Evolutionary conservation across 2,329 filamentous ascomycete species (phyloP), one percentile per base, ranked within the genome.

Genomic region (Claviceps quebecensis): DNA sequence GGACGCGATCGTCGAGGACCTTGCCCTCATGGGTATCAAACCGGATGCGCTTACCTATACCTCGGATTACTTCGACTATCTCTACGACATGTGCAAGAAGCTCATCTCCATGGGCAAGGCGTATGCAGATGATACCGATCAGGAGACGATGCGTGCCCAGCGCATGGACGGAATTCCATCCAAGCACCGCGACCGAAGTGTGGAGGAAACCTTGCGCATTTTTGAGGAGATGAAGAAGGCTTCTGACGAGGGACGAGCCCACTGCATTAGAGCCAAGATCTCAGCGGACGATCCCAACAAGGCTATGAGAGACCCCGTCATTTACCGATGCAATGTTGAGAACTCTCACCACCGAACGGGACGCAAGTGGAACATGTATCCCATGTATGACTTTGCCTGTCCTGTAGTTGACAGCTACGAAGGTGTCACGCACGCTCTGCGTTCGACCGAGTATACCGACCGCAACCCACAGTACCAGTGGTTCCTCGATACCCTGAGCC

Each of bases 201-300:
- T 87, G 43, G 89, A 95, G 68, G 87, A 96, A 69, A 95, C 83
- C 61, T 70, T 98, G 60, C 80, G 81, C 50, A 86, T 84, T 59
- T 94, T 96, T 58, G 85, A 90, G 62, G 86, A 93, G 74, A 98
- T 98, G 93, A 95, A 90, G 74, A 77, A 78, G 52, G 90, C 85
- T 45, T 84, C 81, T 2, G 78, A 84, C 47, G 83, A 90, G 66
- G 93, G 93, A 53, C 70, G 81, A 47, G 81, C 77, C 63, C 90
- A 91, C 81, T 96, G 88, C 70, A 94, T 98, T 58, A 86, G 93
- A 54, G 93, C 93, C 53, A 96, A 94, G 75, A 87, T 97, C 60
- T 91, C 87, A 1, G 80, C 86, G 59, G 87, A 95, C 67, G 86
- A 93, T 70, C 86, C 86, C 57, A 97, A 98, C 75, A 95, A 95